phyloP scores from a whole-genome alignment of 2,329 filamentous ascomycete genomes.

The Colletotrichum sp. region DNA sequence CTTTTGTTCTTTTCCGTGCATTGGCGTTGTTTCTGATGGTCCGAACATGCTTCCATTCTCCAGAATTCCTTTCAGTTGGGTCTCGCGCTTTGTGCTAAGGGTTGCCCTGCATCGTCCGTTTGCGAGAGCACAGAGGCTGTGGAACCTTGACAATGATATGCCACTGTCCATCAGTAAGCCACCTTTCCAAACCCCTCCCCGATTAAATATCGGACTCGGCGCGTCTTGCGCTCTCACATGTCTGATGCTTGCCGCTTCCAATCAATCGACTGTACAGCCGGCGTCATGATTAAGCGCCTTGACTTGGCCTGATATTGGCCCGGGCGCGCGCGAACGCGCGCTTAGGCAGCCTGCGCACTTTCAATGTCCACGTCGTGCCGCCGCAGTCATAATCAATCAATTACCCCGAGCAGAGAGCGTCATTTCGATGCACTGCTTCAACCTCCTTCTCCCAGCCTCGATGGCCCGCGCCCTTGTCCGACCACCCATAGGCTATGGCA shows the following conservation, averaged over 20 bases:
- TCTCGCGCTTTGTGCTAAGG: neutral
- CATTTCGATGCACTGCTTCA: neutral
- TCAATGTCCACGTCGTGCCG: neutral
- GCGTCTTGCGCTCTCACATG: neutral
- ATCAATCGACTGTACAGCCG: neutral
- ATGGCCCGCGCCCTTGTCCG: neutral
- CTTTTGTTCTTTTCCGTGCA: neutral
- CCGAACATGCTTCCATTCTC: conserved; percentile 5
- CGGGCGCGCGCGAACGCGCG: neutral
- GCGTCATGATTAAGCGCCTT: neutral
- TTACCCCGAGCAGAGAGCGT: neutral
- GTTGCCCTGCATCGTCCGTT: neutral
- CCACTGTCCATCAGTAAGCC: neutral
- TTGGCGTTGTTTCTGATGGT: neutral
- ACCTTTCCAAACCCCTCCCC: neutral
- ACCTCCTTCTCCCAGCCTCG: neutral
- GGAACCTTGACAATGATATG: neutral
- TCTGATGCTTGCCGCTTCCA: neutral
- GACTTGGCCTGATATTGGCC: neutral
- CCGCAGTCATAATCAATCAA: neutral
- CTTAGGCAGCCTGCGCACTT: neutral
- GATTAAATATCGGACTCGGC: neutral
- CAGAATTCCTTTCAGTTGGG: neutral
- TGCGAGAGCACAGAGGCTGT: neutral
- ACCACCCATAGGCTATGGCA: neutral